Conservation (phyloP, 768 basidiomycete genomes). For the Leccinum incarnatum region DNA sequence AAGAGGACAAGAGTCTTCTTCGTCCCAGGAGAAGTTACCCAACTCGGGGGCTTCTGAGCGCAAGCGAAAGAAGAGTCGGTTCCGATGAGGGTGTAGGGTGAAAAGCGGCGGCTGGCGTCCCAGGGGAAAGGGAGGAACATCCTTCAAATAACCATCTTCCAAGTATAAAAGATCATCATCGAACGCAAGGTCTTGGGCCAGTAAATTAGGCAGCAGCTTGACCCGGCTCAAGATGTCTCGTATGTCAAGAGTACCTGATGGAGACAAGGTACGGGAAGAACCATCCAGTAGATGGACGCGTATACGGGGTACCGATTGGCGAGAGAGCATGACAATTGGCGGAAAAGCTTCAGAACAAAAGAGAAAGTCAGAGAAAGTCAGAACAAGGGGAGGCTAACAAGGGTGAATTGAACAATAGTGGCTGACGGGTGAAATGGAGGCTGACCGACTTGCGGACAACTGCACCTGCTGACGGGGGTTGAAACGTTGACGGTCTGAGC, state of each 20-base stretch:
- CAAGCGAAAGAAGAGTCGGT: slow-evolving; percentile 23
- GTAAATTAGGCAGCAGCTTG: slow-evolving; percentile 17
- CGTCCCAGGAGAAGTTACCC: slow-evolving; percentile 18
- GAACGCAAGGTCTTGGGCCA: slow-evolving; percentile 21
- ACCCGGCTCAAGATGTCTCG: slow-evolving; percentile 17
- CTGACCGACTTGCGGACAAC: slow-evolving; percentile 14
- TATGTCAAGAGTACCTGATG: slow-evolving; percentile 30
- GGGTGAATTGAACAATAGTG: slow-evolving; percentile 3
- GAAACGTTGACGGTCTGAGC: not conserved
- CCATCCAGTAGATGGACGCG: slow-evolving; percentile 15
- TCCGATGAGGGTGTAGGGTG: slow-evolving; percentile 20
- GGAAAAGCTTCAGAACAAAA: slow-evolving; percentile 5
- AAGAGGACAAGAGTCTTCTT: slow-evolving; percentile 14
- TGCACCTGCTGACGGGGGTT: not conserved
- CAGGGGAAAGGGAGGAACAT: slow-evolving; percentile 33
- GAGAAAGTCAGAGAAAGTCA: not conserved
- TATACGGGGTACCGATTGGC: slow-evolving; percentile 23
- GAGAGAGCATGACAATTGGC: slow-evolving; percentile 18
- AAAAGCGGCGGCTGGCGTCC: slow-evolving; percentile 29
- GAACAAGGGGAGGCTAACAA: slow-evolving; percentile 9
- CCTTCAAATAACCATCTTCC: slow-evolving; percentile 17
- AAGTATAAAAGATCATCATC: slow-evolving; percentile 8
- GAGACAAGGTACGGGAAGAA: slow-evolving; percentile 12
- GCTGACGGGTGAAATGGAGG: slow-evolving; percentile 21
- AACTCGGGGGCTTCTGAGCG: slow-evolving; percentile 19